Evolutionary conservation across 2,329 filamentous ascomycete species (phyloP), one percentile per base, ranked within the genome.

Genomic region (Aspergillus candidus): DNA sequence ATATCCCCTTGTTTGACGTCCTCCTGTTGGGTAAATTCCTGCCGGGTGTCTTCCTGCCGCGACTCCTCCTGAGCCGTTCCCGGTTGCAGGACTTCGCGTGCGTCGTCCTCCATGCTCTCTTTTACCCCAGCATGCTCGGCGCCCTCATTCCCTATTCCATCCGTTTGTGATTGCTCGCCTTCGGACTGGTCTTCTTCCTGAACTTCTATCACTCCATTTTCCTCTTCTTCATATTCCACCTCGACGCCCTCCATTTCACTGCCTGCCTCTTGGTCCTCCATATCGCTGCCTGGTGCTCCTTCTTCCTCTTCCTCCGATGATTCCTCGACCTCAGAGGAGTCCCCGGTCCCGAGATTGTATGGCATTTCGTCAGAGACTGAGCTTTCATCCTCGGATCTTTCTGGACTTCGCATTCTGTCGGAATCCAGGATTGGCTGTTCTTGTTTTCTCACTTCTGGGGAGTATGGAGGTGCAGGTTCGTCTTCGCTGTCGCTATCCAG

Each of bases 401-500:
- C 22, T 8, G 22, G 18, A 22, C 18, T 5, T 7, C 32, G 44
- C 41, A 10, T 34, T n/a, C 13, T 49, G 36, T 13, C 12, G 34
- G 13, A 13, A 6, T 17, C 12, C 15, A 10, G 10, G 12, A 14
- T 8, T 13, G 32, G 18, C 30, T 31, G 17, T 6, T 33, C 15
- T 30, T 47, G 40, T 31, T 4, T 32, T 5, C 11, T 8, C 22
- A 32, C 12, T 11, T 13, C 14, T 38, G 48, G 18, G 32, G 15
- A 33, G 27, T 33, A 35, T 3, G 22, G 10, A 27, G 45, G 12
- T 10, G 45, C 39, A 35, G 52, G 50, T 40, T 69, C 67, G 40
- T 68, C 63, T 27, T 69, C 66, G 43, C 66, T 70, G 43, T 70
- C 68, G 45, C 66, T 70, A 44, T 70, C 68, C 11, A 71, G 35